Base-by-base conservation (phyloP, 345 rosid species). In the Populus alba region DNA sequence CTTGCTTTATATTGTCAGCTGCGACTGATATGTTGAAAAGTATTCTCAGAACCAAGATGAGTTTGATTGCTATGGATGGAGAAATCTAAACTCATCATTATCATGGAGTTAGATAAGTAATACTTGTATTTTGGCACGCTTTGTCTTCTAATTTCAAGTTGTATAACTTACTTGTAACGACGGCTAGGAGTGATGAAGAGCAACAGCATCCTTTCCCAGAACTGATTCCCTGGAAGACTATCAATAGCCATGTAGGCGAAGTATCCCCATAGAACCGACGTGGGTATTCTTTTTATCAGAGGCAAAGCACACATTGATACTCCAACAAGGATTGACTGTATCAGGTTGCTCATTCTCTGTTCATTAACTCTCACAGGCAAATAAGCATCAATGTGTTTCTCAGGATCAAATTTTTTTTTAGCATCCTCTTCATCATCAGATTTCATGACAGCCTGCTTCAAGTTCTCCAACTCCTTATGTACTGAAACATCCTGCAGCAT, bases 191-290 rank as follows among this genome's bases (percentile, higher is more conserved):
- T 85, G 69, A 94, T 76, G 81, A 94, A 92, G 63, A 94, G 93
- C 70, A 92, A 81, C 72, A 89, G 41, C 10, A 92, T 85, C 81
- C 97, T 87, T 81, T 92, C 97, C 96, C 97, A 92, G 86, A 94
- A 92, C 51, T 94, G 98, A 76, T 87, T 94, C 39, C 94, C 96
- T 0, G 93, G 97, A 65, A 94, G 92, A 83, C 97, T 94, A 74
- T 94, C 97, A 67, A 94, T 87, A 75, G 96, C 98, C 97, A 89
- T 92, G 85, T 92, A 91, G 62, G 98, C 91, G 76, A 93, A 93
- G 83, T 93, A 93, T 63, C 98, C 97, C 98, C 98, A 92, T 1
- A 92, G 88, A 61, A 90, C 93, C 67, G 97, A 92, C 57, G 95
- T 90, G 11, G 97, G 94, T 77, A 92, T 88, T 88, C 62, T 83